Evolutionary conservation across 148 eudicot species (phyloP), one percentile per base, ranked within the genome.

Genomic region (Chenopodium album): DNA sequence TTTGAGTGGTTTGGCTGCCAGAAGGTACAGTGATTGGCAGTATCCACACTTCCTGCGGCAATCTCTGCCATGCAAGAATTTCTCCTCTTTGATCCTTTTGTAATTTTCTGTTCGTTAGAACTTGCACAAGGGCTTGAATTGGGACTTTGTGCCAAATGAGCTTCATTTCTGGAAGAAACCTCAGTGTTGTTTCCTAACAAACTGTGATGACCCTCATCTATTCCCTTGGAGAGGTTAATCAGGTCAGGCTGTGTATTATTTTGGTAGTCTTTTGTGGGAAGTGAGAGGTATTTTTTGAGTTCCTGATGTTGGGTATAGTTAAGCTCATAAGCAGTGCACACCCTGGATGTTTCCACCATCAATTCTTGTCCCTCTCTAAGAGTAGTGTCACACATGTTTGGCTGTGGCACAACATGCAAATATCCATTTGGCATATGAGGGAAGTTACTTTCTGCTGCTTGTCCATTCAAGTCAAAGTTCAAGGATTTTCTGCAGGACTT

Each of bases 401-500:
- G 76, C 37, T 79, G 82, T 52, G 76, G 69, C 79, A 86, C 89
- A 41, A 63, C 76, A 48, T 77, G 44, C n/a, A 52, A 75, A 54
- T 80, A 82, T 48, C 82, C 76, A 34, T 78, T 74, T 46, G 84
- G 78, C 67, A 26, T 77, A 56, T 48, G 64, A 32, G 75, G 71
- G 59, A 86, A 85, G 87, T 64, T 86, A 76, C 77, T 84, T 65
- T 85, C 90, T 48, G 73, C 71, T 65, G 73, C 86, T 73, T 69
- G 86, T 80, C 82, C 81, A 59, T 90, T 92, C 56, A 78, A 86
- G 75, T 94, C 89, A 78, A 92, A 94, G 78, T 92, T 87, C 70
- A 96, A 81, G 26, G 90, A 78, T 84, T 84, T 91, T 82, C 79
- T 93, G 87, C 95, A 90, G 63, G 92, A 86, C 75, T 73, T 89